Evolutionary conservation across 495 filamentous ascomycete genomes (phyloP).

Genomic region (Parathielavia appendiculata): DNA sequence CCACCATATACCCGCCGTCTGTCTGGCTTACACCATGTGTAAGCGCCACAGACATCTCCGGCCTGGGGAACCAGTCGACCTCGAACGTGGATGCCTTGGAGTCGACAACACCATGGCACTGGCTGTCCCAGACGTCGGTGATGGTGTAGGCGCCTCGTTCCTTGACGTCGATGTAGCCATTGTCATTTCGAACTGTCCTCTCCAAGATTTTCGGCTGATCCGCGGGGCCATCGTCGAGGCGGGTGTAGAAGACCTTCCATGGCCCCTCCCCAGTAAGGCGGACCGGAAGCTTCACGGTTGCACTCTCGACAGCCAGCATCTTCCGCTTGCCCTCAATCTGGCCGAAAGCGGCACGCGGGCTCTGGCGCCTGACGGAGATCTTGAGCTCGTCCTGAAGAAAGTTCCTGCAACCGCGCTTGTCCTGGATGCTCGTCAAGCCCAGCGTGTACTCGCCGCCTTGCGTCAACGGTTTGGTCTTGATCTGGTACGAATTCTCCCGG

Average conservation of each 20-base stretch:
- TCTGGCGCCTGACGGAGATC: slow-evolving; percentile 79
- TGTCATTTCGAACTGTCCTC: slow-evolving; percentile 51
- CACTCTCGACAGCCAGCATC: slow-evolving; percentile 69
- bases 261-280: slow-evolving; percentile 76
- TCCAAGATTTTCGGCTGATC: slow-evolving; percentile 19
- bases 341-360: slow-evolving; percentile 78
- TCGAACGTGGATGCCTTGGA: slow-evolving; percentile 65
- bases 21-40: slow-evolving; percentile 50
- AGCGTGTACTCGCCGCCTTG: slow-evolving; percentile 85
- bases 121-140: slow-evolving; percentile 63
- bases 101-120: slow-evolving; percentile 77
- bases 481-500: slow-evolving; percentile 53
- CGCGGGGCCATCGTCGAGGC: slow-evolving; percentile 44
- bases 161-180: slow-evolving; percentile 63
- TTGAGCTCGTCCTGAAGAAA: slow-evolving; percentile 74
- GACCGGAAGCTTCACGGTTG: slow-evolving; percentile 67
- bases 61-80: slow-evolving; percentile 77
- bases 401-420: slow-evolving; percentile 78
- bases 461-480: slow-evolving; percentile 65
- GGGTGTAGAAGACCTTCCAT: slow-evolving; percentile 73
- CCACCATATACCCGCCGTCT: slow-evolving; percentile 55
- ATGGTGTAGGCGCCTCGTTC: slow-evolving; percentile 73
- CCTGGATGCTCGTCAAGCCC: slow-evolving; percentile 75
- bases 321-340: slow-evolving; percentile 68
- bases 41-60: slow-evolving; percentile 61